These are phyloP conservation scores for Colletotrichum shisoi DNA, from an alignment of 2,329 filamentous ascomycete genomes.

Conservation along the genomic window DNA sequence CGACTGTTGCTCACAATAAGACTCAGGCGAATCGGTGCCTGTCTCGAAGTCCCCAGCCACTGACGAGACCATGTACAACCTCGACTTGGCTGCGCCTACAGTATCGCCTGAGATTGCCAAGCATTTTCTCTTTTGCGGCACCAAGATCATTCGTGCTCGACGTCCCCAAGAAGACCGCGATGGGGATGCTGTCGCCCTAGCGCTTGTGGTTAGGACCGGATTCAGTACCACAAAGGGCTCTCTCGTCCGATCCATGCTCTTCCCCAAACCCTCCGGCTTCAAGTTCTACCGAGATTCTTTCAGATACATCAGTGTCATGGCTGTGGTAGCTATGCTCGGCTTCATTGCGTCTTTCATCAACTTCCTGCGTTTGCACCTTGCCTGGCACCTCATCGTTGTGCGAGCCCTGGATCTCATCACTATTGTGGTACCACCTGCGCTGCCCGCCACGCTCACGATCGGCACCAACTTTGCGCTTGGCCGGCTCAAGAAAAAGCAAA, in stretches of 20 bases:
- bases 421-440: conserved; percentile 92
- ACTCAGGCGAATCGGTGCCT: conserved; percentile 84
- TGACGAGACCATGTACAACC: conserved; percentile 76
- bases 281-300: conserved; percentile 99
- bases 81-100: conserved; percentile 82
- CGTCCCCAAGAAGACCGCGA: conserved; percentile 85
- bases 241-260: conserved; percentile 95
- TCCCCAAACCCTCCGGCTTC: conserved; percentile 97
- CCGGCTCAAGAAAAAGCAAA: conserved; percentile 84
- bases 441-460: conserved; percentile 94
- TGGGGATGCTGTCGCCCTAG: conserved; percentile 88
- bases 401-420: conserved; percentile 94
- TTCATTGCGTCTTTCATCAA: conserved; percentile 93
- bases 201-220: conserved; percentile 90
- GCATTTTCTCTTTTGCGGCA: conserved; percentile 93
- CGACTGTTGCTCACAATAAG: conserved; percentile 13
- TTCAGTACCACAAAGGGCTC: conserved; percentile 98
- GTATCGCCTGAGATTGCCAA: conserved; percentile 83
- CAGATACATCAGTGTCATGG: conserved; percentile 98
- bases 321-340: conserved; percentile 79
- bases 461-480: conserved; percentile 94
- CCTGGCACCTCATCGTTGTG: conserved; percentile 90
- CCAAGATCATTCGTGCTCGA: conserved; percentile 90
- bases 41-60: conserved; percentile 90
- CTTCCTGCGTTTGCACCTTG: conserved; percentile 82